These are phyloP conservation scores for Populus tomentosa DNA, from an alignment of 441 rosid genomes.

Conservation along the genomic window DNA sequence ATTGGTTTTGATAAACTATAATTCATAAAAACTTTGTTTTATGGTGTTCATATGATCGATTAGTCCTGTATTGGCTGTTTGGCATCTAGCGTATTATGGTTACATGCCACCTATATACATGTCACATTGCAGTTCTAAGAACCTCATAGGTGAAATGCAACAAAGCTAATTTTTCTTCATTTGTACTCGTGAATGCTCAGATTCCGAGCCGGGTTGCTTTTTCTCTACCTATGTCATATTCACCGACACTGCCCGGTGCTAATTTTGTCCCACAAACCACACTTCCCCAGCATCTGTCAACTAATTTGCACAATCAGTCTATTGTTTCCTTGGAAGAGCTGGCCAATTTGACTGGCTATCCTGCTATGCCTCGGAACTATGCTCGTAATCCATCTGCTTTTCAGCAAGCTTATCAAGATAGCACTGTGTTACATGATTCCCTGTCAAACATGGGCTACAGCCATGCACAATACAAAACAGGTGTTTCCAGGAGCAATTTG, in stretches of 20 bases:
- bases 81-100: neutral
- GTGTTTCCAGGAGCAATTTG: slow-evolving; percentile 22
- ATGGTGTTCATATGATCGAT: neutral
- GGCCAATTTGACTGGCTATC: slow-evolving; percentile 16
- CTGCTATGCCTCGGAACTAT: slow-evolving; percentile 20
- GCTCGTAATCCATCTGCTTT: slow-evolving; percentile 20
- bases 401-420: slow-evolving; percentile 25
- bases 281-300: slow-evolving; percentile 17
- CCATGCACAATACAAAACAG: slow-evolving; percentile 13
- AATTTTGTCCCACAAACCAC: slow-evolving; percentile 10
- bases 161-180: neutral
- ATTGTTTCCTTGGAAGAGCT: neutral
- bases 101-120: neutral
- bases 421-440: slow-evolving; percentile 21
- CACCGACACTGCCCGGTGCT: slow-evolving; percentile 17
- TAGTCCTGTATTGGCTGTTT: neutral
- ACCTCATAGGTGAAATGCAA: neutral
- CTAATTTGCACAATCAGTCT: slow-evolving; percentile 23
- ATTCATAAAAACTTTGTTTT: neutral
- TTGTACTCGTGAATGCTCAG: slow-evolving; percentile 14
- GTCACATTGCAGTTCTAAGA: neutral
- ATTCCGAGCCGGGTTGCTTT: slow-evolving; percentile 22
- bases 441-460: slow-evolving; percentile 21
- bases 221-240: slow-evolving; percentile 14
- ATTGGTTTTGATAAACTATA: neutral